Evolutionary conservation across 1,139 yeast species (phyloP), one percentile per base, ranked within the genome.

Genomic region (Geotrichum candidum): DNA sequence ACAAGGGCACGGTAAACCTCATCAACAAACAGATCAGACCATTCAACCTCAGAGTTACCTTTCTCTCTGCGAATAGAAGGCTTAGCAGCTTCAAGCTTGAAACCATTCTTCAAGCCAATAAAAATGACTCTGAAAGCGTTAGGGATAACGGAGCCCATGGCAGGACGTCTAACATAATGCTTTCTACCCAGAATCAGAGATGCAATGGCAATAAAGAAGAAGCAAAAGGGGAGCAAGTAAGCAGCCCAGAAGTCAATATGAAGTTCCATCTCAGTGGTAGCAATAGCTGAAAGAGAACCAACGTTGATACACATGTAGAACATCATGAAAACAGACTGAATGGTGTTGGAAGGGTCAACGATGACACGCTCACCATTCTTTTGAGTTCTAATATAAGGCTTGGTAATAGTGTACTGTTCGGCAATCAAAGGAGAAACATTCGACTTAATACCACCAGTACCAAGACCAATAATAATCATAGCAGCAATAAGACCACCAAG

Each of bases 391-490:
- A 89, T 84, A 63, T 81, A 83, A 63, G 85, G 87, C 66, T 80
- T 79, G 52, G 83, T 77, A 69, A 82, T 80, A 54, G 81, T 78
- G 69, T 81, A 80, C 77, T 89, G 96, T 71, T 88, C 95, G 61
- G 91, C 91, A 73, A 89, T 83, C 72, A 88, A 79, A 48, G 95
- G 95, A 31, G 90, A 80, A 56, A 88, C 86, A 69, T 88, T 88
- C 52, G 94, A 80, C 74, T 89, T 89, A 73, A 89, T 88, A 72
- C 91, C 86, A 71, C 96, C 95, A 46, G 95, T 86, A 63, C 90
- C 95, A 58, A 87, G 68, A 69, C 95, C 94, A 71, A 88, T 83
- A 61, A 86, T 74, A 64, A 88, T 77, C 74, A 89, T 85, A 55
- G 88, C 80, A 58, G 82, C 80, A 61, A 82, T 73, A 45, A 79